These are phyloP conservation scores for Calamus simplicifolius DNA, from an alignment of 176 grass and related monocot species.

Conservation along the genomic window DNA sequence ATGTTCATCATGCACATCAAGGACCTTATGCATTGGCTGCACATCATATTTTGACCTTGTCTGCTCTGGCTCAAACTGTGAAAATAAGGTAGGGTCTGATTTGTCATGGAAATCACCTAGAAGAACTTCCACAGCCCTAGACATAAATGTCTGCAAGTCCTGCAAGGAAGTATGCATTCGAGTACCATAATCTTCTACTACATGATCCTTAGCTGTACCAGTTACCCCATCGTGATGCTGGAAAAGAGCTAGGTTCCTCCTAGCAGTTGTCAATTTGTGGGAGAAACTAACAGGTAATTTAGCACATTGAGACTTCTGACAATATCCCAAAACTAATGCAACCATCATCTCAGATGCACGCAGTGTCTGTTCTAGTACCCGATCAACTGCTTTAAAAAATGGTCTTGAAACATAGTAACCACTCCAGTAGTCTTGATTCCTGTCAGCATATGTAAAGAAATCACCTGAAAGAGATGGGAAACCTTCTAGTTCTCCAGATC, in stretches of 20 bases:
- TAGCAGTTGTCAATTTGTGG: constrained; percentile 92
- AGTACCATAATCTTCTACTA: constrained; percentile 80
- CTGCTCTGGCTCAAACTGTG: constrained; percentile 72
- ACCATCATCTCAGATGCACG: constrained; percentile 80
- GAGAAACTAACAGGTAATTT: constrained; percentile 71
- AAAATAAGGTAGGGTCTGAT: constrained; percentile 68
- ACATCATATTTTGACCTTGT: constrained; percentile 85
- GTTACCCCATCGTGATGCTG: constrained; percentile 99
- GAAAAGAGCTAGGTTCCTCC: constrained; percentile 95
- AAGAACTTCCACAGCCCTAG: constrained; percentile 72
- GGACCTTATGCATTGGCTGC: constrained; percentile 62
- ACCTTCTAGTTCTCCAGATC: constrained; percentile 71
- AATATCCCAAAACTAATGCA: constrained; percentile 91
- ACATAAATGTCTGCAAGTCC: constrained; percentile 89
- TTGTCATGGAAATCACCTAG: constrained; percentile 77
- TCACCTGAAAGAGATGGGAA: constrained; percentile 97
- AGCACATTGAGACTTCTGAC: constrained; percentile 73
- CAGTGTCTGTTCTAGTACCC: constrained; percentile 86
- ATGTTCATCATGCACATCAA: constrained; percentile 41
- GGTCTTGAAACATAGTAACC: constrained; percentile 96
- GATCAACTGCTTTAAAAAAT: constrained; percentile 95
- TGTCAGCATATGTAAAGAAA: constrained; percentile 97
- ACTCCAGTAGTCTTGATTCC: constrained; percentile 97
- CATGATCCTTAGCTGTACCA: constrained; percentile 95
- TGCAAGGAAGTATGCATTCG: constrained; percentile 96